These are phyloP conservation scores for Linnemannia zychae DNA, from an alignment of 192 early-diverging fungal genomes.

Conservation along the genomic window DNA sequence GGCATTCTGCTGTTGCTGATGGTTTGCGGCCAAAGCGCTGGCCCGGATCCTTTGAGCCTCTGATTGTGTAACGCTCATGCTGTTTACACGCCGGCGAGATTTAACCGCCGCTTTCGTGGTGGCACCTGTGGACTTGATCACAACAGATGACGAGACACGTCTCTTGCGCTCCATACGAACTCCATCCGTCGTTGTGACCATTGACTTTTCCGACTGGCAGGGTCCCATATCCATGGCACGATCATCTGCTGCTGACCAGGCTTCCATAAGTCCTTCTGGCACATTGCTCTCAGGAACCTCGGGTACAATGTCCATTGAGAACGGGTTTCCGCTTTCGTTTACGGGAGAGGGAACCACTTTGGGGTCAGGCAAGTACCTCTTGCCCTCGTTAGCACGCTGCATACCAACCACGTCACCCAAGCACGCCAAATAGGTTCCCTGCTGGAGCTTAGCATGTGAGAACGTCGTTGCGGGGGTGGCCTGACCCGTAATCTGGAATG, in stretches of 20 bases:
- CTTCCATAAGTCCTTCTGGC: constrained; percentile 34
- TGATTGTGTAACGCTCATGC: constrained; percentile 60
- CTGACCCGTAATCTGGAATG: constrained; percentile 81
- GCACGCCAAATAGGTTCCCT: constrained; percentile 80
- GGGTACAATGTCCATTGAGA: constrained; percentile 52
- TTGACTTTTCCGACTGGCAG: constrained; percentile 25
- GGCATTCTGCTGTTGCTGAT: constrained; percentile 24
- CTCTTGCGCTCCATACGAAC: constrained; percentile 50
- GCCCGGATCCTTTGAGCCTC: constrained; percentile 53
- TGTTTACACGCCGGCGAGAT: constrained; percentile 66
- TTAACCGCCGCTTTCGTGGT: constrained; percentile 39
- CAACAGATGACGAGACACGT: constrained; percentile 59
- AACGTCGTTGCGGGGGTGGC: constrained; percentile 40
- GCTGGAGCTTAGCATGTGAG: constrained; percentile 51
- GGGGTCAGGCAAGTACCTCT: constrained; percentile 59
- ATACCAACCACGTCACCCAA: constrained; percentile 84
- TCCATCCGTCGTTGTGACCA: constrained; percentile 40
- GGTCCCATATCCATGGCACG: constrained; percentile 22
- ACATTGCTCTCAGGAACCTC: constrained; percentile 37
- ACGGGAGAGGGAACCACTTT: constrained; percentile 16
- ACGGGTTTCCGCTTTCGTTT: constrained; percentile 9
- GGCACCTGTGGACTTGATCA: constrained; percentile 40
- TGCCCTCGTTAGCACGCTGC: constrained; percentile 69
- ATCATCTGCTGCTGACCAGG: constrained; percentile 33
- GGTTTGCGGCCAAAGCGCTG: constrained; percentile 24